Evolutionary conservation across 305 asterid genomes (phyloP), one percentile per base, ranked within the genome.

Genomic region (Plantago rigida): DNA sequence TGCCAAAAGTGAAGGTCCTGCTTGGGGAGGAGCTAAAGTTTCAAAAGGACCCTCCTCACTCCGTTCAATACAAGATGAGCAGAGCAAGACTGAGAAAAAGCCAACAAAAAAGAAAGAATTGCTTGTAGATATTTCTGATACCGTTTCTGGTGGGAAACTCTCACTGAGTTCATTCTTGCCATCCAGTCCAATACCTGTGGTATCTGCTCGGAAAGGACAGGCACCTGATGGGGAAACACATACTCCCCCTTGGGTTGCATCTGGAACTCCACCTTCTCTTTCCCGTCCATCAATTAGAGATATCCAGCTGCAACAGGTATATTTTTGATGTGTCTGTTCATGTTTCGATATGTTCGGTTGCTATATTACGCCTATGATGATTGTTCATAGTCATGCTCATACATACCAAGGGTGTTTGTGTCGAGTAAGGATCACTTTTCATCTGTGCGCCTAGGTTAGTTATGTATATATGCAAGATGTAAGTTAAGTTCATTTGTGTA

Each of bases 171-270:
- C 90, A 11, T 85, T 82, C 69, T 64, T 86, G 42, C 72, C 76
- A 47, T 79, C 96, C 45, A 66, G 77, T 67, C 96, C 97, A 2
- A 77, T 84, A 64, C 84, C 92, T 54, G 63, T 85, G 76, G 73
- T 68, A 28, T 67, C 90, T 53, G 47, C 76, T 60, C 78, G 58
- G 57, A 72, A 79, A 49, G 63, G 53, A 56, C 79, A 75, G 28
- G 74, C 53, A 19, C 46, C 85, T 13, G 95, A 87, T 64, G 86
- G 80, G 61, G 97, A 92, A 54, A 74, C 45, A 67, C 81, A 76
- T 77, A 88, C 99, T 1, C 96, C 96, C 72, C 94, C 95, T 63
- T 92, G 99, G 99, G 87, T 82, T 61, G 81, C 92, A 47, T 87
- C 99, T 7, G 82, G 85, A 48, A 87, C 95, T 26, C 94, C 97